Percentiles rank a stretch among this genome's conserved stretches.
These are phyloP conservation scores for Proliferodiscus dingleyae DNA, from an alignment of 2,329 filamentous ascomycete species.

Conservation along the genomic window DNA sequence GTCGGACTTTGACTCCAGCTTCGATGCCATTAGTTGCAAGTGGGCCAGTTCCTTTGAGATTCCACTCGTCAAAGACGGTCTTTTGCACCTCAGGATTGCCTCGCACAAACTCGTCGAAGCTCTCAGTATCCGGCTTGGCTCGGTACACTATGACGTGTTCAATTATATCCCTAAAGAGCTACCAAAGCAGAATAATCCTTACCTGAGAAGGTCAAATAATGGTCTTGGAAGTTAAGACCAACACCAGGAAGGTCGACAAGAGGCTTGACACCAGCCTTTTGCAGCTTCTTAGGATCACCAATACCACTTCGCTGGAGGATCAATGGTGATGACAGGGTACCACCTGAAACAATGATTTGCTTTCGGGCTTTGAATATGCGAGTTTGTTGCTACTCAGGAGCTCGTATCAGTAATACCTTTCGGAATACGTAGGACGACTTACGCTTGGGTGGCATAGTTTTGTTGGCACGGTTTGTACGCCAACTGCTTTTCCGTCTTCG, in stretches of 20 bases:
- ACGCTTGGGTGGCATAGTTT: constrained; percentile 58
- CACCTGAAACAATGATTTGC: constrained; percentile 44
- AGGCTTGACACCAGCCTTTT: constrained; percentile 42
- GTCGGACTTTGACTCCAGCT: constrained; percentile 50
- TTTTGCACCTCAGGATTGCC: constrained; percentile 71
- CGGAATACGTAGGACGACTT: constrained; percentile 10
- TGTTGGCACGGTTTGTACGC: constrained; percentile 63
- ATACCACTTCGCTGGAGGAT: constrained; percentile 60
- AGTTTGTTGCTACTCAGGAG: constrained; percentile 26
- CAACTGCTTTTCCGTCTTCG: constrained; percentile 60
- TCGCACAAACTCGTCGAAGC: constrained; percentile 74
- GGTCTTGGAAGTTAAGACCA: constrained; percentile 51
- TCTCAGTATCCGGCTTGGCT: constrained; percentile 56
- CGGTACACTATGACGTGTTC: constrained; percentile 14
- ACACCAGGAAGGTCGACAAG: constrained; percentile 47
- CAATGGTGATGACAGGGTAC: constrained; percentile 32
- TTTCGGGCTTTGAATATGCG: constrained; percentile 31
- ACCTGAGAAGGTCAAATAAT: constrained; percentile 47
- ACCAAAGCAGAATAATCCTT: not conserved
- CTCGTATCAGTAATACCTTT: constrained; percentile 20
- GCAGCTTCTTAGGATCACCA: constrained; percentile 45
- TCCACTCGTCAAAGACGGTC: constrained; percentile 70
- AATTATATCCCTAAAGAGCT: not conserved
- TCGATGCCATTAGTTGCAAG: constrained; percentile 36
- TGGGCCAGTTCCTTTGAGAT: constrained; percentile 67